phyloP scores from a whole-genome alignment of 768 basidiomycete species.

The Lentinus tigrinus region DNA sequence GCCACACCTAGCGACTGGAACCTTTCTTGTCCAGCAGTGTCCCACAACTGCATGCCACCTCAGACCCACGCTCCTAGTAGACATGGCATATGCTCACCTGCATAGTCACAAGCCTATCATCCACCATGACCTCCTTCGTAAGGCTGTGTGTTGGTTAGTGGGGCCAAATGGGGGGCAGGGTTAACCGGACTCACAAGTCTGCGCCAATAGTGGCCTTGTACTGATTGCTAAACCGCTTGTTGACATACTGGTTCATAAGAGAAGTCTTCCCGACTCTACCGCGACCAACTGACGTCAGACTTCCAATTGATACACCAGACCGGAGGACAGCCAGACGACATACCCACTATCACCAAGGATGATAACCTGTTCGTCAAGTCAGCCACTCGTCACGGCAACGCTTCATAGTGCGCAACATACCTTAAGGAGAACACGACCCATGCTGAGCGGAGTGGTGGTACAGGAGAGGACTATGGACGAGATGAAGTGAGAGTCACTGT shows the following conservation, averaged over 20 bases:
- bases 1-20: constrained; percentile 99
- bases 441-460: constrained; percentile 29
- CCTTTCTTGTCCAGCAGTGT: constrained; percentile 98
- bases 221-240: constrained; percentile 99
- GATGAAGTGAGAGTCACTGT: constrained; percentile 11
- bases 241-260: constrained; percentile 99
- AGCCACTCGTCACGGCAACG: constrained; percentile 1
- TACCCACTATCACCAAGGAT: constrained; percentile 98
- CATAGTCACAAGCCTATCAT: constrained; percentile 98
- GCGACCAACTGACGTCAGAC: constrained; percentile 1
- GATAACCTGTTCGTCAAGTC: constrained; percentile 69
- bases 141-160: constrained; percentile 47
- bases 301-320: neutral
- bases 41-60: constrained; percentile 76
- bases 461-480: constrained; percentile 17
- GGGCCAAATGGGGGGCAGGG: neutral
- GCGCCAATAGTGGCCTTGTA: constrained; percentile 99
- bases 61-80: neutral
- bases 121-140: constrained; percentile 98
- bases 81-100: constrained; percentile 56
- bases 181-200: constrained; percentile 75
- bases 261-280: constrained; percentile 90
- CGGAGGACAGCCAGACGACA: constrained; percentile 32
- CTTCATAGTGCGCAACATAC: constrained; percentile 35
- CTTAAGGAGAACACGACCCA: constrained; percentile 89